A percentile compares a stretch with the other conserved stretches of the same genome.
These are phyloP conservation scores for Spirogloea muscicola DNA, from an alignment of 139 green algal genomes.

Conservation along the genomic window DNA sequence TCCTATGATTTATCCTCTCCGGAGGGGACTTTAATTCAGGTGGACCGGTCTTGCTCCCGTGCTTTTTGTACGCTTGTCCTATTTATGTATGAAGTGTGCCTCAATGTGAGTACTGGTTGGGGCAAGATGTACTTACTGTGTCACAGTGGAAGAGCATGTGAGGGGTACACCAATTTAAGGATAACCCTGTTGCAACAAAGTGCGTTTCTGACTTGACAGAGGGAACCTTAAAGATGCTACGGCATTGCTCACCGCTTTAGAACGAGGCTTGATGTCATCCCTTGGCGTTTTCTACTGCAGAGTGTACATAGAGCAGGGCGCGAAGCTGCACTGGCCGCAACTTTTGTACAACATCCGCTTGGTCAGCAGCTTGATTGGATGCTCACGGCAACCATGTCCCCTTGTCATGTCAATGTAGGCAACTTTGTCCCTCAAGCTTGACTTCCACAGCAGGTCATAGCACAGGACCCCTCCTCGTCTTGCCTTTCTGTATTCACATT, in stretches of 20 bases:
- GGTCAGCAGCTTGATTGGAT: conserved; percentile 67
- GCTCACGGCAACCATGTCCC: conserved; percentile 59
- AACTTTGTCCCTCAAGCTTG: background rate
- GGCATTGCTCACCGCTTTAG: background rate
- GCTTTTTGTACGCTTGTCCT: background rate
- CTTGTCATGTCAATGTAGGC: conserved; percentile 76
- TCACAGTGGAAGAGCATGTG: background rate
- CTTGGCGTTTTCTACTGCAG: conserved; percentile 15
- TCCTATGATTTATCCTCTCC: conserved; percentile 56
- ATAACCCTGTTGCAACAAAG: background rate
- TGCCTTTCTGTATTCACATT: background rate
- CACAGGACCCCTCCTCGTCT: background rate
- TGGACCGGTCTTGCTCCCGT: conserved; percentile 35
- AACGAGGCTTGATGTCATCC: background rate
- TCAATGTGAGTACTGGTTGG: background rate
- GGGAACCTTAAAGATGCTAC: background rate
- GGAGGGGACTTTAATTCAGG: conserved; percentile 62
- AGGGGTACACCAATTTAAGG: background rate
- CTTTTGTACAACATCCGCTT: conserved; percentile 63
- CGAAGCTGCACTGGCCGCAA: conserved; percentile 51
- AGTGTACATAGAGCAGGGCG: background rate
- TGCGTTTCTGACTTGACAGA: background rate
- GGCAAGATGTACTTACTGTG: background rate
- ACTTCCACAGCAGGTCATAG: background rate
- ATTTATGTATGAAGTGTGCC: background rate